Base-by-base conservation (phyloP, 2,329 filamentous ascomycete genomes). In the Phialophora tarda region DNA sequence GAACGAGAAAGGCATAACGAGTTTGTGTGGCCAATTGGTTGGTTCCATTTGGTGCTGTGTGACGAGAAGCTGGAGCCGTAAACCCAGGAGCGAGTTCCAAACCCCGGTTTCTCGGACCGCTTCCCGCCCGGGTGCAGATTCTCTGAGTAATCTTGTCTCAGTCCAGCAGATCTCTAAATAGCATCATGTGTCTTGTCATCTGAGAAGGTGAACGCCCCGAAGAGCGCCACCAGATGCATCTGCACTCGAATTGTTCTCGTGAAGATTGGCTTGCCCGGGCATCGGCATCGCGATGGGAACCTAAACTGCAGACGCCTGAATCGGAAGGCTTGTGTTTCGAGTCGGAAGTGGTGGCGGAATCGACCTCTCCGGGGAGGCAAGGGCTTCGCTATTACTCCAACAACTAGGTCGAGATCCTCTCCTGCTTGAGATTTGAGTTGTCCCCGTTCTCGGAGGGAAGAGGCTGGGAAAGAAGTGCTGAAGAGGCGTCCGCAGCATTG, bases 401-500 rank as follows among this genome's bases (percentile, higher is more conserved):
- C 53, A 47, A 30, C 60, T 65, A 30, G 30, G 60, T 28, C 34
- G 56, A 24, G 65, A 67, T 24, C 41, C 34, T 28, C 23, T 17
- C 3, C 32, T 58, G 44, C 56, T 65, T 34, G 65, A 57, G 30
- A 63, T 57, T 24, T 56, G 68, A 47, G 48, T 54, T 30, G 65
- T 65, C 3, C 64, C 41, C 17, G 57, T 53, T 50, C 65, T 61
- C 4, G 63, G 57, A n/a, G 65, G 65, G 26, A 70, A 70, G 10
- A 71, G 41, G 12, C 24, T 64, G 10, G 69, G 69, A 28, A 71
- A 66, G 44, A 68, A 55, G 28, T 61, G 66, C 28, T 71, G 69
- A 28, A 79, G 72, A 0, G 75, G 72, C n/a, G 73, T 72, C 48
- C 75, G 73, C 56, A 76, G 73, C 72, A 78, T 77, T 10, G 78